Evolutionary conservation across 148 eudicot genomes (phyloP), one percentile per base, ranked within the genome.

Genomic region (Mesembryanthemum crystallinum): DNA sequence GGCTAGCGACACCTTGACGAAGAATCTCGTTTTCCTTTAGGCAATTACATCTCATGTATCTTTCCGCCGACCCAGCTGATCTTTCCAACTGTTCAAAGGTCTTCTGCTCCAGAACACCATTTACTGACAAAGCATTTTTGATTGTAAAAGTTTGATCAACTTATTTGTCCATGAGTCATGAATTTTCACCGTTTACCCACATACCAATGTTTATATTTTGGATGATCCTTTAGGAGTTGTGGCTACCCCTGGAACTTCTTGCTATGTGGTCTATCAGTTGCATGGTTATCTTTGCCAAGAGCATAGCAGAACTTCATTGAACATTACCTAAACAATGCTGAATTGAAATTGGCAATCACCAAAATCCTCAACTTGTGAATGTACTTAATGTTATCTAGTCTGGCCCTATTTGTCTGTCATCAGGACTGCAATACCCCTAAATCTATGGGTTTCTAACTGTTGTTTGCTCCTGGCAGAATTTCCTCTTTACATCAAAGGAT

Each of bases 401-500:
- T 32, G 29, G 45, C 27, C 55, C 27, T 14, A 39, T 57, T 15
- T 45, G 9, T 45, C 25, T 54, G 20, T 68, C 42, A 33, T n/a
- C n/a, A n/a, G n/a, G 27, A 32, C 33, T 33, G 25, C 30, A 30
- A 33, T 65, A 29, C 23, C 37, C 5, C 2, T 33, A 24, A 33
- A 9, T 9, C 4, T 14, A 74, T 17, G 18, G 20, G 1, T 72
- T 73, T 73, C 72, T 77, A 39, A 73, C 25, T 73, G 55, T 74
- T 20, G 68, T 76, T 81, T 79, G 33, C 68, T 82, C 42, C 63
- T 85, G 74, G 66, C 92, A 92, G 99, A 92, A 92, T 83, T 96
- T 92, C 74, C 86, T 96, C 72, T 92, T 92, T 83, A 81, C 87
- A 28, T 87, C 94, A 3, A 96, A 88, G 82, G 98, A 96, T 20